A percentile compares a stretch with the other conserved stretches of the same genome.
phyloP scores from a whole-genome alignment of 768 basidiomycete species.

The Lentinus brumalis region DNA sequence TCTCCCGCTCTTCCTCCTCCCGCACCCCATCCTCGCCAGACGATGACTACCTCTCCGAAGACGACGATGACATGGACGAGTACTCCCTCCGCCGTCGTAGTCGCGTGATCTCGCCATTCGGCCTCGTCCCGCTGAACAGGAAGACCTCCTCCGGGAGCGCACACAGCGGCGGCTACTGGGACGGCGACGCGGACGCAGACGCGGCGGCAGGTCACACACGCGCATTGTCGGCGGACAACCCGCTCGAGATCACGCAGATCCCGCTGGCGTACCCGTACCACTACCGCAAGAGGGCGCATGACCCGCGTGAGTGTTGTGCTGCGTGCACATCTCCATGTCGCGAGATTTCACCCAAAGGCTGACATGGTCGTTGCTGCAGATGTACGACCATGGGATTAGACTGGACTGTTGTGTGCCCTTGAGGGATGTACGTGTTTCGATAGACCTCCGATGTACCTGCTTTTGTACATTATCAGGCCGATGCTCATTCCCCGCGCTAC shows the following conservation, averaged over 20 bases:
- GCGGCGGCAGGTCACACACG: neutral
- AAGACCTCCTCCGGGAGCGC: constrained; percentile 1
- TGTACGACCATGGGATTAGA: too few species aligned
- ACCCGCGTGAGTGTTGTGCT: constrained; percentile 21
- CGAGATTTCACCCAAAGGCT: too few species aligned
- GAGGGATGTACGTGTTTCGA: too few species aligned
- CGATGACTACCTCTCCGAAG: too few species aligned
- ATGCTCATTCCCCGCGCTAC: too few species aligned
- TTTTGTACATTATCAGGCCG: too few species aligned
- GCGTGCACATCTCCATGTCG: too few species aligned
- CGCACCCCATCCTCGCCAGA: neutral
- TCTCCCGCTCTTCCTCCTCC: neutral
- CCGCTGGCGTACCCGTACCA: constrained; percentile 3
- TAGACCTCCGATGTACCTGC: too few species aligned
- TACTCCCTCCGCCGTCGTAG: neutral
- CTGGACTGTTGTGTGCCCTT: too few species aligned
- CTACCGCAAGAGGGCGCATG: constrained; percentile 11
- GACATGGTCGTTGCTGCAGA: neutral
- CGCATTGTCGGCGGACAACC: neutral
- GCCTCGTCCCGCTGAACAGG: constrained; percentile 12
- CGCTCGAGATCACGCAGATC: neutral
- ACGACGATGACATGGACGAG: neutral
- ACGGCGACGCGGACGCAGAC: neutral
- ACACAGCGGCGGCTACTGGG: neutral
- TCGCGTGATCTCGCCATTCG: constrained; percentile 14